Base-by-base conservation (phyloP, 1,139 yeast genomes). In the Yamadazyma pseudoaaseri region DNA sequence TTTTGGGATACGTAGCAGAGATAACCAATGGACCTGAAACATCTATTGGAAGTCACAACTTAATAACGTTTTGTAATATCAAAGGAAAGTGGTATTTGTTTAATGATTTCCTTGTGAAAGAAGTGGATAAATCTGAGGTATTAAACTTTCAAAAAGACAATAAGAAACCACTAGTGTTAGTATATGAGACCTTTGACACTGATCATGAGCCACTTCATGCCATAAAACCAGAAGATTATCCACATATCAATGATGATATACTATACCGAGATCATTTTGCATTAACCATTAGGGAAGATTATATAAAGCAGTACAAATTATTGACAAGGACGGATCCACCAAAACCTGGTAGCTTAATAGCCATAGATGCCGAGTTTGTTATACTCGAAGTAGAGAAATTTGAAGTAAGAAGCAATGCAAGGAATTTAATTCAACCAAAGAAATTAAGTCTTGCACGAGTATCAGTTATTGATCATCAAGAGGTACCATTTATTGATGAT, bases 331-430 rank as follows among this genome's bases (percentile, higher is more conserved):
- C 72, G 29, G 92, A 85, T 48, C 86, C 87, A 0, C 95, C 96
- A 2, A 50, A 52, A 16, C 74, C 81, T 0, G 96, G 96, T 0
- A 69, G 86, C 1, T 58, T 89, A 26, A 81, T 90, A 12, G 98
- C 98, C 0, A 83, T 94, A 37, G 99, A 94, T 65, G 97, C 99
- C 0, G 99, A 94, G 57, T 94, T 94, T 66, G 97, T 94, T 5
- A 76, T 82, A 29, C 57, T 90, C 24, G 78, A 79, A 36, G 86
- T 86, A 5, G 97, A 90, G 47, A 81, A 83, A 44, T 74, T 79
- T 27, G 97, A 90, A 51, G 76, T 92, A 30, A 73, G 80, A 35
- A 62, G 56, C 33, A 79, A 77, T 42, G 52, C 70, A 5, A 81
- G 79, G 41, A 71, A 77, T 10, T 60, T 90, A 30, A 70, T 89